phyloP scores from a whole-genome alignment of 2,329 filamentous ascomycete genomes.

The Chaetoscypha palmicola region DNA sequence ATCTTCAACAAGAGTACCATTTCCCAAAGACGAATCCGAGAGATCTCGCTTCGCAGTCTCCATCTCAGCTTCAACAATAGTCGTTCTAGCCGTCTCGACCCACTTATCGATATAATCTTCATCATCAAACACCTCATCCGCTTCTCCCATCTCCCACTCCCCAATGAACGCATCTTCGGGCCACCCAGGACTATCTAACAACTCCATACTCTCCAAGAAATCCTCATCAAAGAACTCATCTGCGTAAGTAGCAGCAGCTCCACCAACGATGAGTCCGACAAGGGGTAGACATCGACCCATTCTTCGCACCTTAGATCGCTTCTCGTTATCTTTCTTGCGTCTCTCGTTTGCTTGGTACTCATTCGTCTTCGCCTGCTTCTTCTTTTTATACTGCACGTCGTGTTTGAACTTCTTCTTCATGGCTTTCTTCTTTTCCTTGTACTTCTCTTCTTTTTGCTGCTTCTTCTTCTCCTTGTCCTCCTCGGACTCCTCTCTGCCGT shows the following conservation, averaged over 20 bases:
- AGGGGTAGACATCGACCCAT: neutral
- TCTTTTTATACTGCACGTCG: neutral
- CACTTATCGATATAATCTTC: neutral
- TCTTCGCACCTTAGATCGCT: neutral
- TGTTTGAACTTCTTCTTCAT: neutral
- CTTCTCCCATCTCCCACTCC: neutral
- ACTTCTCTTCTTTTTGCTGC: neutral
- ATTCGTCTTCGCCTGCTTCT: neutral
- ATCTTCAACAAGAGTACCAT: too few species aligned
- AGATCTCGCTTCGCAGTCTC: too few species aligned
- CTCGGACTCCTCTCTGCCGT: neutral
- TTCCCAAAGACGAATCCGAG: too few species aligned
- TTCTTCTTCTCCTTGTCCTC: neutral
- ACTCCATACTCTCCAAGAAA: neutral
- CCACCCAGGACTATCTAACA: neutral
- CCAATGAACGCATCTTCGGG: neutral
- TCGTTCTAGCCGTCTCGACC: neutral
- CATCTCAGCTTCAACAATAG: too few species aligned
- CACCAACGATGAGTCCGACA: neutral
- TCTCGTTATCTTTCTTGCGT: constrained; percentile 1
- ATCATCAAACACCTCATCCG: neutral
- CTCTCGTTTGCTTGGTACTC: neutral
- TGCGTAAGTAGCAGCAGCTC: neutral
- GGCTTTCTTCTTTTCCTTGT: neutral
- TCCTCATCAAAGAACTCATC: constrained; percentile 1